Evolutionary conservation across 192 early-diverging fungal species (phyloP).

Genomic region (Backusella luteola): DNA sequence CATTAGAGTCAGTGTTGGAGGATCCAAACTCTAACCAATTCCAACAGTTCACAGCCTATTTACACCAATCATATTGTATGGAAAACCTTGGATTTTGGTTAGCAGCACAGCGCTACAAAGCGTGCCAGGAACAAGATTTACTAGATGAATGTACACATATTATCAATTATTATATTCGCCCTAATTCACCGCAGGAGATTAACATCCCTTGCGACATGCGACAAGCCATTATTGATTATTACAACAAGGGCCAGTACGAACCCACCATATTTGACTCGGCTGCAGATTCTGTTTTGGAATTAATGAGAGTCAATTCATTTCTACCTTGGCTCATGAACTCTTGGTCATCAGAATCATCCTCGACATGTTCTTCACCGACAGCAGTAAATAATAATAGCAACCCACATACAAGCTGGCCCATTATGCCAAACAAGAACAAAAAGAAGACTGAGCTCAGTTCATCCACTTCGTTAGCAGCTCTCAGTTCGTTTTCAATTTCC

Average conservation of each 20-base stretch:
- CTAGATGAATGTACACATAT: slow-evolving; percentile 13
- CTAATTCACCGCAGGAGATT: slow-evolving; percentile 32
- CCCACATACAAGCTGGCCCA: not conserved
- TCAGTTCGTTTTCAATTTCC: slow-evolving; percentile 5
- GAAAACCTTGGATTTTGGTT: slow-evolving; percentile 45
- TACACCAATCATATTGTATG: slow-evolving; percentile 37
- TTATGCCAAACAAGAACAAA: not conserved
- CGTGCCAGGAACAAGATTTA: not conserved
- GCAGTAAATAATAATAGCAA: not conserved
- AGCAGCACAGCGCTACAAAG: slow-evolving; percentile 28
- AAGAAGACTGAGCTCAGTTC: not conserved
- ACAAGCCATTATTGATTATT: slow-evolving; percentile 17
- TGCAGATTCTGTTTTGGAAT: slow-evolving; percentile 22
- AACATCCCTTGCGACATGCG: slow-evolving; percentile 38
- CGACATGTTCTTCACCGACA: not conserved
- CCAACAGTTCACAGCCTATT: slow-evolving; percentile 17
- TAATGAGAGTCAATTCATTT: slow-evolving; percentile 37
- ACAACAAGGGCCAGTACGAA: slow-evolving; percentile 13
- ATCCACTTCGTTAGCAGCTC: not conserved
- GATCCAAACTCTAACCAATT: not conserved
- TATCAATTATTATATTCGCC: slow-evolving; percentile 13
- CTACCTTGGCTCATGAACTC: slow-evolving; percentile 22
- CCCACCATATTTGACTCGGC: slow-evolving; percentile 21
- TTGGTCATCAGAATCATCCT: not conserved
- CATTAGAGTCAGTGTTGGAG: slow-evolving; percentile 13